Percentiles rank a stretch among this genome's conserved stretches.
Conservation (phyloP, 208 protist genomes). For the Kentomonas sorsogonicus region DNA sequence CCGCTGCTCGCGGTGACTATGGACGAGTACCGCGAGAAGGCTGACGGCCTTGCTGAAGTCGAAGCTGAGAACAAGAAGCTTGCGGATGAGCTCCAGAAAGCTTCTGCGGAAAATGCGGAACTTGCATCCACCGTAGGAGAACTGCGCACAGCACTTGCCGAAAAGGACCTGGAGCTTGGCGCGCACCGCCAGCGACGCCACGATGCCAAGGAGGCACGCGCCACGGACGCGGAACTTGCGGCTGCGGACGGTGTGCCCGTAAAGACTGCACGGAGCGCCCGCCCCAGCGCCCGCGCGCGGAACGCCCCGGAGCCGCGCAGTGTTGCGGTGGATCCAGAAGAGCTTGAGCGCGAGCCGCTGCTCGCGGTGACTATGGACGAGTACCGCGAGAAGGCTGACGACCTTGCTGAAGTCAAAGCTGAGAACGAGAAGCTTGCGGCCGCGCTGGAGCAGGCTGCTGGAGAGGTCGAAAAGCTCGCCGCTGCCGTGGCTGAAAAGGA, state of each 20-base stretch:
- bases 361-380: slow-evolving; percentile 1
- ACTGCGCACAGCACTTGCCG: too few species aligned
- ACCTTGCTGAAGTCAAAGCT: neutral
- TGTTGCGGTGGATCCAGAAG: neutral
- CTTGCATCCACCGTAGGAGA: neutral
- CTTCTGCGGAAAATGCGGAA: slow-evolving; percentile 2
- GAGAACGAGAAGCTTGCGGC: neutral
- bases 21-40: neutral
- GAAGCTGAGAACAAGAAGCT: neutral
- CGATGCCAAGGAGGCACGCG: neutral
- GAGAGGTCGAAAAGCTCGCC: slow-evolving; percentile 7
- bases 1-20: neutral
- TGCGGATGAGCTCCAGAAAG: slow-evolving; percentile 4
- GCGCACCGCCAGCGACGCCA: too few species aligned
- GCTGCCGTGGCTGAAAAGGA: slow-evolving; percentile 10
- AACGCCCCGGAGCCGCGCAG: neutral
- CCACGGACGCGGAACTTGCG: neutral
- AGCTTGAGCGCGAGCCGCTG: neutral
- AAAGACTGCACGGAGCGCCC: too few species aligned
- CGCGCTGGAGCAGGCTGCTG: neutral
- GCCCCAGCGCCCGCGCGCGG: neutral
- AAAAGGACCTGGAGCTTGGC: too few species aligned
- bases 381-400: neutral
- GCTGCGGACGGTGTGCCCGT: neutral
- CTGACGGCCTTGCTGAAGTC: slow-evolving; percentile 1